Evolutionary conservation across 768 basidiomycete species (phyloP).

Genomic region (Lactifluus pinguis): DNA sequence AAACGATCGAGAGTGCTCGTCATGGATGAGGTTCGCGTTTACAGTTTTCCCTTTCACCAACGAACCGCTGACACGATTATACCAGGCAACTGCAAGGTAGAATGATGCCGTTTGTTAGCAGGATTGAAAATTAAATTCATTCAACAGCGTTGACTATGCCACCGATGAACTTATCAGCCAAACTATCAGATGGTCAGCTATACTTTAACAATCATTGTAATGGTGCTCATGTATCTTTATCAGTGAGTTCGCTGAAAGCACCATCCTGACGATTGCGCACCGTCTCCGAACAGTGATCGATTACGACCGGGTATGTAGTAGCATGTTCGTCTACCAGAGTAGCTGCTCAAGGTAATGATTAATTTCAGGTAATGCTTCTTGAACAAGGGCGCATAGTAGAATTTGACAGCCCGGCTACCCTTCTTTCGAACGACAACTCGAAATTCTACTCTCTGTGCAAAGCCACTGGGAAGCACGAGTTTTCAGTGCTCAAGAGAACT

Average conservation of each 20-base stretch:
- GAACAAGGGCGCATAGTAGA: constrained; percentile 74
- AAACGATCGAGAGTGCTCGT: constrained; percentile 69
- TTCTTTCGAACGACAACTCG: constrained; percentile 49
- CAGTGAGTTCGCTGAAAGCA: constrained; percentile 73
- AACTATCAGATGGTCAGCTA: constrained; percentile 65
- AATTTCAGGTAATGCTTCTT: constrained; percentile 57
- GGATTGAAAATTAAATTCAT: not conserved
- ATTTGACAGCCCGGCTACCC: constrained; percentile 53
- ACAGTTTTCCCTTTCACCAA: not conserved
- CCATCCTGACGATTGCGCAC: constrained; percentile 79
- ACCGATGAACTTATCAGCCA: constrained; percentile 82
- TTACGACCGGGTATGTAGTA: constrained; percentile 61
- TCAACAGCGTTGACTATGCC: constrained; percentile 63
- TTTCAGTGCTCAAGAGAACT: constrained; percentile 57
- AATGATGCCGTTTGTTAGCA: not conserved
- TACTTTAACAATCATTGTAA: not conserved
- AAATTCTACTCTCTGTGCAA: constrained; percentile 62
- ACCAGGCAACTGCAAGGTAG: constrained; percentile 60
- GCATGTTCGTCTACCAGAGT: not conserved
- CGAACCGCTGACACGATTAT: not conserved
- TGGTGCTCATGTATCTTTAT: not conserved
- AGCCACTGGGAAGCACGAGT: constrained; percentile 66
- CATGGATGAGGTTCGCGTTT: constrained; percentile 63
- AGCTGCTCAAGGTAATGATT: constrained; percentile 6
- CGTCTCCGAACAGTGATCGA: constrained; percentile 73